Base-by-base conservation (phyloP, 1,139 yeast genomes). In the Nadsonia starkeyi-henricii region DNA sequence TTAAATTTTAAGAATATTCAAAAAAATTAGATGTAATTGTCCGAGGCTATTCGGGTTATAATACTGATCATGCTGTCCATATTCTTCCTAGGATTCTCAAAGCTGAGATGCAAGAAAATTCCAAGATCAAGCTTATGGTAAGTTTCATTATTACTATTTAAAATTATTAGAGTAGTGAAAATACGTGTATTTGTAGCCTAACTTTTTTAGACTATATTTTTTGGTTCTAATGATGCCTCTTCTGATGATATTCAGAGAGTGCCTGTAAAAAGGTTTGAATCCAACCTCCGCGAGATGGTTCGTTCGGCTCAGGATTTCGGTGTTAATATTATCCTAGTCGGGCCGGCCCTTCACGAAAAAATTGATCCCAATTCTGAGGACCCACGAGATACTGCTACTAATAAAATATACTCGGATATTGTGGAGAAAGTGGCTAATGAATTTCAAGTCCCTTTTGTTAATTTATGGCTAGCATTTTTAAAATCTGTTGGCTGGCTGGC, bases 221-320 rank as follows among this genome's bases (percentile, higher is more conserved):
- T 83, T 56, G 95, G 95, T 1, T 74, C 93, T 12, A 85, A 85
- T 58, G 95, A 85, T 60, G 78, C 85, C 0, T 68, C 68, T 20
- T 65, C 63, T 2, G 71, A 70, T 37, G 60, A 64, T 4, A 63
- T 68, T 20, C 94, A 83, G 59, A 67, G 68, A 20, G 85, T 82
- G 1, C 71, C 75, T 1, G 45, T 79, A 9, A 71, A 65, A 0
- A 67, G 73, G 50, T 84, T 66, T 58, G 51, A 61, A 20, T 64
- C 62, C 8, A 84, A 85, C 58, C 64, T 75, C 50, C 59, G 57
- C 13, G 54, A 53, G 19, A 60, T 83, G 57, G 67, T 77, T 4
- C 53, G 64, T 13, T 51, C 66, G 47, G 68, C 75, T 15, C 55
- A 63, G 30, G 60, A 58, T 1, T 60, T 69, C 45, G 71, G 67